These are phyloP conservation scores for Schizochytrium sp. DNA, from an alignment of 108 stramenopile species.

Conservation along the genomic window DNA sequence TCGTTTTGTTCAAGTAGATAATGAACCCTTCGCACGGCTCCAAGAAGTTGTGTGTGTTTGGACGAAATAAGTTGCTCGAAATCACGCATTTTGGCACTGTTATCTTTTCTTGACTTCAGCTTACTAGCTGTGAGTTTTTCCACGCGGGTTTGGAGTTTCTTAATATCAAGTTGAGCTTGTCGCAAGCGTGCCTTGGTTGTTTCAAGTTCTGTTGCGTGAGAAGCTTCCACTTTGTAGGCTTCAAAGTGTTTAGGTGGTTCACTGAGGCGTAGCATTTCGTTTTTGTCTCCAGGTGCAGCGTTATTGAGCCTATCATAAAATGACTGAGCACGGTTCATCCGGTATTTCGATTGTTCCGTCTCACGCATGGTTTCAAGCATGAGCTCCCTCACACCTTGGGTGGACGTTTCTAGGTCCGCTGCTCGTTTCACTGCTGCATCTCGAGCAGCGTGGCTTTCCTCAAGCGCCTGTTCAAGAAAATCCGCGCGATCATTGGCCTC, in stretches of 20 bases:
- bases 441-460: conserved; percentile 8
- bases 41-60: conserved; percentile 48
- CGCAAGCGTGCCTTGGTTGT: conserved; percentile 39
- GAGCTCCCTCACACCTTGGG: neutral
- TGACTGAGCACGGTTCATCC: conserved; percentile 16
- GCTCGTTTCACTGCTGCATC: conserved; percentile 8
- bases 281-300: neutral
- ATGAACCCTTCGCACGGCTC: conserved; percentile 39
- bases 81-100: neutral
- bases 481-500: conserved; percentile 7
- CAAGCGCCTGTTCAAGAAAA: neutral
- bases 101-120: neutral
- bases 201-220: conserved; percentile 55
- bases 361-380: conserved; percentile 28
- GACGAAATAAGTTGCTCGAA: conserved; percentile 33
- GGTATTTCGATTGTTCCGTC: conserved; percentile 1
- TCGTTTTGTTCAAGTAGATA: conserved; percentile 51
- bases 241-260: conserved; percentile 28
- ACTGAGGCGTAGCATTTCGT: neutral
- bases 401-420: neutral
- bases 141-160: conserved; percentile 6
- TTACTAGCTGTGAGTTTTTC: conserved; percentile 10
- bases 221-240: conserved; percentile 50
- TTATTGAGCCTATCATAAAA: conserved; percentile 7
- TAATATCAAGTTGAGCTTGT: conserved; percentile 1